Conservation (phyloP, 2,329 filamentous ascomycete species). For the Alternaria gansuensis region DNA sequence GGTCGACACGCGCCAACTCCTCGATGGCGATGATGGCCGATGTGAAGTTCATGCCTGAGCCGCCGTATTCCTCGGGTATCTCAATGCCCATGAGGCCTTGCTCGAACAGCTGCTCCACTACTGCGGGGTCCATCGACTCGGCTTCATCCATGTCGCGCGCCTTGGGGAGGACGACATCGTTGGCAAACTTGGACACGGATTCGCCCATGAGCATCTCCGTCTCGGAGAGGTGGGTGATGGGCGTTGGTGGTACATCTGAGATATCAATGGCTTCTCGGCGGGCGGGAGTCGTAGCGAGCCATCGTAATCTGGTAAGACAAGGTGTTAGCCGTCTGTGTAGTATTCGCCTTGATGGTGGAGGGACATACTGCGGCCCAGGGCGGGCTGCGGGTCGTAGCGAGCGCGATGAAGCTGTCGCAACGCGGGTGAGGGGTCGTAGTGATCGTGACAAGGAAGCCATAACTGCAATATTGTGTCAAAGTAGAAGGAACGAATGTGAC, state of each 20-base stretch:
- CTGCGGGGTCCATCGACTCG: constrained; percentile 85
- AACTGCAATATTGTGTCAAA: constrained; percentile 9
- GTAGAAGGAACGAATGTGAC: neutral
- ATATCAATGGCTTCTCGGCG: constrained; percentile 60
- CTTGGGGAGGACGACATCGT: constrained; percentile 86
- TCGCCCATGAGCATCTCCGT: constrained; percentile 90
- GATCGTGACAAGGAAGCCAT: constrained; percentile 48
- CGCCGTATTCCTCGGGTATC: constrained; percentile 96
- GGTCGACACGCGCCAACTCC: constrained; percentile 92
- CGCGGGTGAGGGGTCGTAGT: constrained; percentile 45
- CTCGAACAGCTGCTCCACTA: constrained; percentile 95
- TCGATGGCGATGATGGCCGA: constrained; percentile 95
- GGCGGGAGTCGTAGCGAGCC: constrained; percentile 55
- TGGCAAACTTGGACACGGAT: constrained; percentile 87
- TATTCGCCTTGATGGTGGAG: constrained; percentile 2
- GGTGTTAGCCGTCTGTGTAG: constrained; percentile 16
- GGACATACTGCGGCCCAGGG: constrained; percentile 44
- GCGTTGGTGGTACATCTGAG: constrained; percentile 82
- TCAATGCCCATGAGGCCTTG: constrained; percentile 97
- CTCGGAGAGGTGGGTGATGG: constrained; percentile 92
- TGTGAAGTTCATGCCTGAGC: constrained; percentile 99
- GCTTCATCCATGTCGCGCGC: constrained; percentile 98
- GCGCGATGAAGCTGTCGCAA: constrained; percentile 39
- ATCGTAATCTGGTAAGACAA: constrained; percentile 45
- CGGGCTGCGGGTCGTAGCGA: constrained; percentile 42